Conservation (phyloP, 805 yeast species). For the Candida pseudoglaebosa region DNA sequence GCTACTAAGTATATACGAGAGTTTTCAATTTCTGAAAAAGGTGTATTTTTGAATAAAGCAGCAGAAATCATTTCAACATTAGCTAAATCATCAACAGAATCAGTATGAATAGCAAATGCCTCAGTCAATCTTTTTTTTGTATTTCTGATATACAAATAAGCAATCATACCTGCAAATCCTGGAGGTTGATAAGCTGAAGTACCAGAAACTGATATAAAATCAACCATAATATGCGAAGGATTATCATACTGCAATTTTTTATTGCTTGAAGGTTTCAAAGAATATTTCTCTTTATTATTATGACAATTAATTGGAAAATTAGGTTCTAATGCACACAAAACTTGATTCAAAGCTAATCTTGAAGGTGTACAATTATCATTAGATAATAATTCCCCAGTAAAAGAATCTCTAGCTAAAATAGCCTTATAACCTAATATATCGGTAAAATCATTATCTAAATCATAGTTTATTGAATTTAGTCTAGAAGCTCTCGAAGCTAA, state of each 20-base stretch:
- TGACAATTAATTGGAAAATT: constrained; percentile 57
- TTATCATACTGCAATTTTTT: constrained; percentile 46
- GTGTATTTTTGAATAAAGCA: constrained; percentile 74
- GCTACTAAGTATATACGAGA: constrained; percentile 74
- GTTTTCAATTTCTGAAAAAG: constrained; percentile 58
- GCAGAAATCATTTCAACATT: constrained; percentile 67
- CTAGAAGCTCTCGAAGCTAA: constrained; percentile 43
- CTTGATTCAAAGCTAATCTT: constrained; percentile 60
- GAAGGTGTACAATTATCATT: constrained; percentile 46
- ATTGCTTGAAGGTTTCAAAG: constrained; percentile 44
- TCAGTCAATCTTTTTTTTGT: constrained; percentile 66
- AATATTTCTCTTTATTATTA: constrained; percentile 19
- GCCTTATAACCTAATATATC: constrained; percentile 67
- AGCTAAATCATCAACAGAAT: constrained; percentile 52
- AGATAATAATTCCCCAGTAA: constrained; percentile 54
- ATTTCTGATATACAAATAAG: constrained; percentile 67
- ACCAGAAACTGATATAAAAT: constrained; percentile 64
- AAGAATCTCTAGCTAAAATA: constrained; percentile 58
- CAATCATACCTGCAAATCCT: constrained; percentile 68
- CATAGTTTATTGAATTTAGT: constrained; percentile 35
- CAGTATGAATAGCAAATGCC: constrained; percentile 68
- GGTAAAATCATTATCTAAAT: constrained; percentile 35
- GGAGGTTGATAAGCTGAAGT: constrained; percentile 58
- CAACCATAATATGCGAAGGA: constrained; percentile 69
- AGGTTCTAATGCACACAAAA: constrained; percentile 67